These are phyloP conservation scores for Haberlea rhodopensis DNA, from an alignment of 257 asterid genomes.

Conservation along the genomic window DNA sequence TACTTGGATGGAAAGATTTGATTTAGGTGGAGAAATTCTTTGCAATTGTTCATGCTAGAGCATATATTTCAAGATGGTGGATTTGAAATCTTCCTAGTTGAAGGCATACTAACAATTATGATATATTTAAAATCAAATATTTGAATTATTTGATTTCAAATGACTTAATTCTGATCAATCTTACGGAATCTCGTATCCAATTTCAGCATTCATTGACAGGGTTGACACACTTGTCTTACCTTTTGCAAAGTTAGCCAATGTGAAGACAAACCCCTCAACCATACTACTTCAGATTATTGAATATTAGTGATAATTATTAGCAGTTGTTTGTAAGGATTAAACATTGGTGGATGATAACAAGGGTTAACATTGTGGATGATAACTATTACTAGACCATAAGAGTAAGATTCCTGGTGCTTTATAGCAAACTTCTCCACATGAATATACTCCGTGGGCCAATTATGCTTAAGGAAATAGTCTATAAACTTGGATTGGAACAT, in stretches of 20 bases:
- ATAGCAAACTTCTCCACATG: not conserved
- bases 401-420: too few species aligned
- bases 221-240: not conserved
- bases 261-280: not conserved
- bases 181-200: not conserved
- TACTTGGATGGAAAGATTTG: too few species aligned
- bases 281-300: not conserved
- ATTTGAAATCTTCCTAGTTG: too few species aligned
- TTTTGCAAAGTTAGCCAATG: not conserved
- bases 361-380: too few species aligned
- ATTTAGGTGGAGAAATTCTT: too few species aligned
- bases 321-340: not conserved
- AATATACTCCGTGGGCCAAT: not conserved
- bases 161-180: too few species aligned
- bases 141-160: too few species aligned
- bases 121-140: not conserved
- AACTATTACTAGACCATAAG: too few species aligned
- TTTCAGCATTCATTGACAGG: conserved; percentile 5
- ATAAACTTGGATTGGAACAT: not conserved
- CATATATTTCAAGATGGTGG: too few species aligned
- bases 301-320: not conserved
- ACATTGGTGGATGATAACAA: too few species aligned
- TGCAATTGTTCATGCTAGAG: too few species aligned
- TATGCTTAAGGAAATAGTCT: not conserved
- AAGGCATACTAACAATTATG: not conserved